Conservation (phyloP, 306 rosid genomes). For the Albizia julibrissin region DNA sequence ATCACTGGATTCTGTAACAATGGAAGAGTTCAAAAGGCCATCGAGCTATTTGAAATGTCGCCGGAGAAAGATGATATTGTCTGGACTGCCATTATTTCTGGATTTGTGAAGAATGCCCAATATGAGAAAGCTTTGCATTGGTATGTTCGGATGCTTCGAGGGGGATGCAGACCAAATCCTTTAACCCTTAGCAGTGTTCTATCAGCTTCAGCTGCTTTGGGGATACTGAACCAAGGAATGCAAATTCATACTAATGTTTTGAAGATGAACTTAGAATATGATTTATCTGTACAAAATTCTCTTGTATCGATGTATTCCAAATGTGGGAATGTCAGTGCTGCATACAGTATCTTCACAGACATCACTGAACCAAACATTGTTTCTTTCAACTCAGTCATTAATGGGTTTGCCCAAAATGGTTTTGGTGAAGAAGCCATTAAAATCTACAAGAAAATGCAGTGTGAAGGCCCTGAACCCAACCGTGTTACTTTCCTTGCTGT, state of each 20-base stretch:
- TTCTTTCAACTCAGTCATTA: slow-evolving; percentile 70
- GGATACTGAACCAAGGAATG: slow-evolving; percentile 62
- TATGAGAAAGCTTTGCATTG: slow-evolving; percentile 65
- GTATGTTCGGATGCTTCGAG: slow-evolving; percentile 62
- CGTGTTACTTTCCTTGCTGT: slow-evolving; percentile 67
- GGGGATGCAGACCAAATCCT: slow-evolving; percentile 53
- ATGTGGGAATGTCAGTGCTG: slow-evolving; percentile 72
- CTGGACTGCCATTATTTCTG: slow-evolving; percentile 86
- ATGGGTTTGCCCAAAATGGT: slow-evolving; percentile 81
- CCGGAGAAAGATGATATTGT: slow-evolving; percentile 71
- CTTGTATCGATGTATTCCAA: slow-evolving; percentile 76
- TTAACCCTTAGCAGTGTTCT: slow-evolving; percentile 69
- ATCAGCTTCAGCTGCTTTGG: slow-evolving; percentile 73
- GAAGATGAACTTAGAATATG: slow-evolving; percentile 60
- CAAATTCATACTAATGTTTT: slow-evolving; percentile 63
- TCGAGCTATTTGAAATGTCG: slow-evolving; percentile 58
- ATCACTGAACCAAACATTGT: slow-evolving; percentile 56
- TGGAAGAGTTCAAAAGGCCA: slow-evolving; percentile 58
- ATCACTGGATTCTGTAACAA: slow-evolving; percentile 58
- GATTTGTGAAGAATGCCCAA: slow-evolving; percentile 64
- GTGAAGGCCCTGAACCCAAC: slow-evolving; percentile 54
- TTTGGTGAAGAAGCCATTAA: slow-evolving; percentile 61
- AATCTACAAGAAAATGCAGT: slow-evolving; percentile 63
- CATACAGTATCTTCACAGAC: slow-evolving; percentile 52
- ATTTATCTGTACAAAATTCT: slow-evolving; percentile 74